Evolutionary conservation across 106 monocot species (phyloP), one percentile per base, ranked within the genome.

Genomic region (Dioscorea zingiberensis): DNA sequence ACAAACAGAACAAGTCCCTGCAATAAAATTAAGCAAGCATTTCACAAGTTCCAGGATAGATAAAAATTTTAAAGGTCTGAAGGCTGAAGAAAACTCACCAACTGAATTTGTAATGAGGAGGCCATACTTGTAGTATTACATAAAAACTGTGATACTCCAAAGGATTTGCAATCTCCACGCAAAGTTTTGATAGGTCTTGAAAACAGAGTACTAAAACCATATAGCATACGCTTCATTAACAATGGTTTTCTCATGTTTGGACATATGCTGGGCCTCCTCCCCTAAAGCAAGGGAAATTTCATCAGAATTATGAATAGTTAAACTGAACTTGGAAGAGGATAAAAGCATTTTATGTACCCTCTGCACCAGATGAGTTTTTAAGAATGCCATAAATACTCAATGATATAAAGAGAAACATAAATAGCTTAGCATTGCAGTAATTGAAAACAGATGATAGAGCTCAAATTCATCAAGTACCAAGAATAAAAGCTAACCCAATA

Each of bases 51-150:
- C 17, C 22, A 76, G 45, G n/a, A 44, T 2, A 55, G 38, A 46
- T 21, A 23, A 51, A 59, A 47, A 30, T 25, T 18, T 5, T 7
- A 67, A n/a, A 10, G 25, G 10, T 18, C 47, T 25, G 11, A 38
- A 62, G 65, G 26, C 21, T 54, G 0, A 71, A 71, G 47, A 72
- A 55, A 45, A 55, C 71, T 89, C 21, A 90, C 94, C 77, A 89
- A 68, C 70, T 89, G 89, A 62, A 94, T 90, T 67, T 91, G 83
- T 63, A 95, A 64, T 13, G 83, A 76, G 13, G 94, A 82, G 25
- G 86, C 66, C 60, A 73, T 58, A 65, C 60, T 75, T 55, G 93
- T 54, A 60, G 80, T 77, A 28, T 69, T 90, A 47, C 94, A 70
- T 81, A 23, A 81, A 58, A 80, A 76, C n/a, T 69, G 79, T 46